Base-by-base conservation (phyloP, 176 grass and related monocot genomes). In the Musa itinerans region DNA sequence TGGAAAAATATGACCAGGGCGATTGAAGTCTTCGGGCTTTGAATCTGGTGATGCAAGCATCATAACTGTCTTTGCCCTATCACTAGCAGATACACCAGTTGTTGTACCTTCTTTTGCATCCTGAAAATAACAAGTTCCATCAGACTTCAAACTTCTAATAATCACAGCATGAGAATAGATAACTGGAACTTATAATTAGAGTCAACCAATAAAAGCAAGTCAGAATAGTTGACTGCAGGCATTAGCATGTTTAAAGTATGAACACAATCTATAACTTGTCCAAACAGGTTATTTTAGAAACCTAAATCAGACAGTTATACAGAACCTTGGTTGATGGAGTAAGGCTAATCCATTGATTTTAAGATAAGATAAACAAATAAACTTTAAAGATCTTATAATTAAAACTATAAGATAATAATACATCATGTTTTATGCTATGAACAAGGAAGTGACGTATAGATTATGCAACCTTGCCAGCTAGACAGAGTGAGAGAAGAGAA, bases 81-180 rank as follows among this genome's bases (percentile, higher is more conserved):
- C 90, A 50, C 84, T 97, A 65, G 93, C 93, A 74, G 93, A 93
- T 75, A 97, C 93, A 20, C 93, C 93, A 19, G 93, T 97, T 73
- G 90, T 93, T 11, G 93, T 97, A 73, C 90, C 93, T 69, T 90
- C 90, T 85, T 97, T 97, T 69, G 90, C 93, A 87, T 97, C 93
- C 93, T 97, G 86, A 62, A 27, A 61, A 69, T 66, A 21, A 53
- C 3, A 79, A 77, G 54, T 10, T 65, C 76, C 53, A 20, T 68
- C 51, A 9, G 34, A 8, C 23, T 8, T 24, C 62, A 11, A 63
- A 62, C 17, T 34, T 34, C 29, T 34, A 34, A 34, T 11, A 8
- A 19, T 68, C n/a, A 22, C 29, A 74, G 43, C 48, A 81, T 59
- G 58, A 22, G 51, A 12, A 81, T 27, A 50, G 52, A 11, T 53